Percentiles rank a stretch among this genome's conserved stretches.
These are phyloP conservation scores for Daedalea quercina DNA, from an alignment of 768 basidiomycete genomes.

Conservation along the genomic window DNA sequence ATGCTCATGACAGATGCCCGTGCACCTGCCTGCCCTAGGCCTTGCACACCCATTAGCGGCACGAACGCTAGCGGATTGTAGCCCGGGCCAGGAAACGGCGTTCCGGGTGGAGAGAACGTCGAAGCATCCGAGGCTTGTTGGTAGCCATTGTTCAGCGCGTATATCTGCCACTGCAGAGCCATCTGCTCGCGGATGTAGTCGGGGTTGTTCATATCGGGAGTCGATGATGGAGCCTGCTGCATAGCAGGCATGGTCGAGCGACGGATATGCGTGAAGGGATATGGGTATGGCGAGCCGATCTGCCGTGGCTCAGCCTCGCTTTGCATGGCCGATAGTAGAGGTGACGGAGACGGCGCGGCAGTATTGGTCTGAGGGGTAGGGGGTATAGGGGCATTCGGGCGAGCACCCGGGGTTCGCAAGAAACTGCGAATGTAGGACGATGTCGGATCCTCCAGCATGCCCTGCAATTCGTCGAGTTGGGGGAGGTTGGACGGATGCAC, in stretches of 20 bases:
- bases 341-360: constrained; percentile 67
- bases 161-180: constrained; percentile 73
- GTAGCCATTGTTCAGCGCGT: constrained; percentile 63
- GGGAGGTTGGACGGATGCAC: constrained; percentile 21
- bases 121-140: constrained; percentile 57
- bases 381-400: constrained; percentile 72
- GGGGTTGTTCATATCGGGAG: constrained; percentile 37
- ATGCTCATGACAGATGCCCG: constrained; percentile 42
- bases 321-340: constrained; percentile 47
- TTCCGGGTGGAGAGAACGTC: constrained; percentile 69
- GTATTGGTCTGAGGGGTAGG: constrained; percentile 76
- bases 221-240: constrained; percentile 25
- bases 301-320: constrained; percentile 28
- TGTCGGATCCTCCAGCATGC: constrained; percentile 53
- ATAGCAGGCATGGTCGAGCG: constrained; percentile 38
- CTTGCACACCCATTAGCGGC: constrained; percentile 26
- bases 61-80: constrained; percentile 74
- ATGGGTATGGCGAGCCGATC: constrained; percentile 72
- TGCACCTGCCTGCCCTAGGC: constrained; percentile 32
- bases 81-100: constrained; percentile 58
- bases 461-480: constrained; percentile 51
- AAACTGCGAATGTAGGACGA: constrained; percentile 55
- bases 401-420: constrained; percentile 39
- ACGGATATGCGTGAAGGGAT: constrained; percentile 68
- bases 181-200: constrained; percentile 59